Base-by-base conservation (phyloP, 495 filamentous ascomycete species). In the Alectoria sarmentosa region DNA sequence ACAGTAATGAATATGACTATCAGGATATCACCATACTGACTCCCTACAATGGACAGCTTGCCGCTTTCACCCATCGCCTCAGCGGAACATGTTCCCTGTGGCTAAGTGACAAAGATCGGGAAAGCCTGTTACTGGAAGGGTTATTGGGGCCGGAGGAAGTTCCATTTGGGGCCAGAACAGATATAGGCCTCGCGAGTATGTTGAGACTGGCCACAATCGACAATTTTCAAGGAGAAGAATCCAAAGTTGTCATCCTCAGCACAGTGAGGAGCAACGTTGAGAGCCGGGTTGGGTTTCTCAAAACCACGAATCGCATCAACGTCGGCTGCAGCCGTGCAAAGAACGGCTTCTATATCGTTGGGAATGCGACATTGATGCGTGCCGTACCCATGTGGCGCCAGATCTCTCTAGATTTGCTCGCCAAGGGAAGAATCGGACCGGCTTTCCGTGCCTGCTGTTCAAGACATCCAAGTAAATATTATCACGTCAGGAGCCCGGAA, bases 341-440 rank as follows among this genome's bases (percentile, higher is more conserved):
- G 66, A 82, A 93, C 71, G 89, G 90, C 17, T 89, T 93, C 84
- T 93, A 90, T 69, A 81, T 93, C 34, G 83, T 92, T 60, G 88
- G 90, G 19, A 88, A 91, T 74, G 65, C 81, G 10, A 66, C 76
- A 30, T 84, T 87, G 0, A 83, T 80, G 58, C 65, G 60, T 1
- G 69, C 73, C 58, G 79, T 90, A 4, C 67, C 70, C 0, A 92
- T 92, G 87, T 92, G 89, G 90, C 71, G 72, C 5, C 63, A 85
- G 7, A 83, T 92, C 8, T 70, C 88, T 26, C 59, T 69, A 1
- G 78, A 85, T 39, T 70, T 92, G 0, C 66, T 71, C 28, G 64
- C 68, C 2, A 72, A 71, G 4, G 75, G 74, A n/a, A 83, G 80
- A 56, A 74, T 89, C 26, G 86, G 87, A 0, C 70, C 71, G 14